Conservation (phyloP, 2,329 filamentous ascomycete genomes). For the Gremmenia infestans region DNA sequence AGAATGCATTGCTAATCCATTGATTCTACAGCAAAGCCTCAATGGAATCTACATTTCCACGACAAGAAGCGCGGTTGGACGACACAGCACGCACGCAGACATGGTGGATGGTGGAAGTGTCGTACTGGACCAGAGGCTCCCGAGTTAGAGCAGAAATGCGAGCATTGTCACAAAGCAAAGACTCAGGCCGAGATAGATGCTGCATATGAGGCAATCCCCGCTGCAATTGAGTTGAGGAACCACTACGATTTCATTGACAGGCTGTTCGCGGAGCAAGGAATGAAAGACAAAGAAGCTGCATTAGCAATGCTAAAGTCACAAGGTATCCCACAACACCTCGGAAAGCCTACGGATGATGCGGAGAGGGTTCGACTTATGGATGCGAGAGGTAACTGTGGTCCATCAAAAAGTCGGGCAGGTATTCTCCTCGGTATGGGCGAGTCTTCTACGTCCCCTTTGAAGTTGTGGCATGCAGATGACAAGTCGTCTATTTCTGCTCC, state of each 20-base stretch:
- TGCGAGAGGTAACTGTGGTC: background rate
- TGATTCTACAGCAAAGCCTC: background rate
- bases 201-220: background rate
- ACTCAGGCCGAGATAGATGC: background rate
- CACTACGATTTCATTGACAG: background rate
- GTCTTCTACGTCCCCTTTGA: background rate
- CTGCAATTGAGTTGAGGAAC: background rate
- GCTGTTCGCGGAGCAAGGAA: background rate
- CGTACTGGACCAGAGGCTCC: slow-evolving; percentile 13
- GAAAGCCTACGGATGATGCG: background rate
- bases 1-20: background rate
- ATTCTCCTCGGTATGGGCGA: background rate
- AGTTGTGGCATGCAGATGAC: too few species aligned
- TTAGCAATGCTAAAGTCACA: background rate
- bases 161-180: slow-evolving; percentile 10
- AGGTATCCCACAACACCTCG: background rate
- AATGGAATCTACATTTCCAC: slow-evolving; percentile 25
- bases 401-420: background rate
- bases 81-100: slow-evolving; percentile 7
- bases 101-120: slow-evolving; percentile 29
- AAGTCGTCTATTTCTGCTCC: too few species aligned
- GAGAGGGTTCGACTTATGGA: background rate
- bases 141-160: slow-evolving; percentile 16
- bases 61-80: slow-evolving; percentile 20
- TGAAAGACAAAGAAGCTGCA: background rate